These are phyloP conservation scores for Balakata baccata DNA, from an alignment of 345 rosid species.

Conservation along the genomic window DNA sequence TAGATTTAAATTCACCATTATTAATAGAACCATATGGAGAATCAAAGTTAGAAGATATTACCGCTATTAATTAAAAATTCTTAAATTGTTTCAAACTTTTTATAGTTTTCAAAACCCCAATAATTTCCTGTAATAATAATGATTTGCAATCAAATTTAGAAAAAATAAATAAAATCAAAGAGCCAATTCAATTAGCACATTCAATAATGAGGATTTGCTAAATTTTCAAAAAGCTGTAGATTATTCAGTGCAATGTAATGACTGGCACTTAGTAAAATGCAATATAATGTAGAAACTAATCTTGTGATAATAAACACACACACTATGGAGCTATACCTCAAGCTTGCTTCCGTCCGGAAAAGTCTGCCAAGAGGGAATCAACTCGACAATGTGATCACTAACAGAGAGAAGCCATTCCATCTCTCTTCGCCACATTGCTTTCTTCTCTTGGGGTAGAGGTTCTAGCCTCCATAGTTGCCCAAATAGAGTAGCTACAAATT, in stretches of 20 bases:
- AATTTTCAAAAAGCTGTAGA: background rate
- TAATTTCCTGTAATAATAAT: background rate
- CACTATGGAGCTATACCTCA: conserved; percentile 53
- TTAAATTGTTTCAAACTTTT: background rate
- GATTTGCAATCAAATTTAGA: background rate
- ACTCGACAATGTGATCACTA: conserved; percentile 92
- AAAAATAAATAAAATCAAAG: background rate
- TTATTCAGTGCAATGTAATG: too few relatives aligned
- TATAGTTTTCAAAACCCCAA: background rate
- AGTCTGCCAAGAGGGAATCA: conserved; percentile 91
- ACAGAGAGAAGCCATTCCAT: conserved; percentile 95
- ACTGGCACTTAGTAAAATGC: background rate
- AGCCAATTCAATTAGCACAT: background rate
- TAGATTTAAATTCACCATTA: conserved; percentile 2
- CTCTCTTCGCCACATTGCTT: conserved; percentile 95
- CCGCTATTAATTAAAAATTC: background rate
- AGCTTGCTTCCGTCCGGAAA: conserved; percentile 94
- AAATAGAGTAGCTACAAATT: conserved; percentile 69
- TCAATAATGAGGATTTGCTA: background rate
- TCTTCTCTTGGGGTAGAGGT: conserved; percentile 76
- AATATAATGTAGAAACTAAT: background rate
- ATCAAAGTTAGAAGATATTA: background rate
- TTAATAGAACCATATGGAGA: background rate
- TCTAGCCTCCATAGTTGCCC: conserved; percentile 98
- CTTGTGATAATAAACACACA: background rate